These are phyloP conservation scores for Pichia sp. DNA, from an alignment of 1,139 yeast genomes.

Conservation along the genomic window DNA sequence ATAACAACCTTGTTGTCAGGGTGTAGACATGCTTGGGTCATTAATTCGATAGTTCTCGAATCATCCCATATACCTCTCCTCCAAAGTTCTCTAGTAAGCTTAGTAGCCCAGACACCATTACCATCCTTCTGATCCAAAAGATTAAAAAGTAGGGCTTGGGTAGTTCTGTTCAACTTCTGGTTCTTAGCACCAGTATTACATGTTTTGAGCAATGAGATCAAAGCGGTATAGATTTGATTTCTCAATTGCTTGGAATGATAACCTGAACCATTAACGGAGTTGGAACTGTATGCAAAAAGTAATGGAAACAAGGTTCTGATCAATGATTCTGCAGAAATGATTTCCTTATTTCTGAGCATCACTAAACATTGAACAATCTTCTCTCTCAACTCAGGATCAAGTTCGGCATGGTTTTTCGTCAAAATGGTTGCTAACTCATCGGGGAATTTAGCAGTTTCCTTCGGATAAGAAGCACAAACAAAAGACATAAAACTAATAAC, in stretches of 20 bases:
- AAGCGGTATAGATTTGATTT: conserved; percentile 71
- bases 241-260: conserved; percentile 81
- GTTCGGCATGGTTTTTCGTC: conserved; percentile 66
- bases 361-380: conserved; percentile 85
- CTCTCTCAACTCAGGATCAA: conserved; percentile 81
- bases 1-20: conserved; percentile 81
- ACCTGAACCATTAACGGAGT: conserved; percentile 36
- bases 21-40: conserved; percentile 93
- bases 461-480: conserved; percentile 83
- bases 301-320: conserved; percentile 88
- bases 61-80: conserved; percentile 98
- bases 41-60: conserved; percentile 87
- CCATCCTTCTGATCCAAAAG: conserved; percentile 57
- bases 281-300: conserved; percentile 47
- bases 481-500: conserved; percentile 88
- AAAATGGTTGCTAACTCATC: conserved; percentile 66
- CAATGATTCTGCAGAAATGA: conserved; percentile 71
- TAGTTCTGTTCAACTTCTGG: conserved; percentile 78
- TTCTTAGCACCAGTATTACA: conserved; percentile 81
- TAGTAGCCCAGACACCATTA: conserved; percentile 92
- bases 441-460: conserved; percentile 81
- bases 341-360: conserved; percentile 81
- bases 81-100: conserved; percentile 92
- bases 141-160: conserved; percentile 87
- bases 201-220: conserved; percentile 69